Evolutionary conservation across 176 grass and related monocot species (phyloP).

Genomic region (Phoenix roebelenii): DNA sequence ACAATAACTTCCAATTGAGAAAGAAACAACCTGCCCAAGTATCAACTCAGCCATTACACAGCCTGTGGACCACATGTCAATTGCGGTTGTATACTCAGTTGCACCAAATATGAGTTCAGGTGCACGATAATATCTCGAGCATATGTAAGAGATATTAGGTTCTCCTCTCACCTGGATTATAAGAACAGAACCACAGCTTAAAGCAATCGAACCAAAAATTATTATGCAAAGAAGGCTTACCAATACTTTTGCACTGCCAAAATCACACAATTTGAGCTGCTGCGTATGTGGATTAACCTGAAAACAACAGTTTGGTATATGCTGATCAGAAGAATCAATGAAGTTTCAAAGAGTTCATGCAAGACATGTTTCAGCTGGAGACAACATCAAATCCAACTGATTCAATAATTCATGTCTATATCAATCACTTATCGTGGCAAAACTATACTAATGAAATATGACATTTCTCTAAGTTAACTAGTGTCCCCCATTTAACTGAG

Average conservation of each 20-base stretch:
- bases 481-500: too few species aligned
- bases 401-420: too few species aligned
- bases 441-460: too few species aligned
- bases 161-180: slow-evolving; percentile 70
- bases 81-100: slow-evolving; percentile 90
- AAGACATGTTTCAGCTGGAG: too few species aligned
- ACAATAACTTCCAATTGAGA: slow-evolving; percentile 2
- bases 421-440: too few species aligned
- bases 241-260: slow-evolving; percentile 44
- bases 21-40: slow-evolving; percentile 66
- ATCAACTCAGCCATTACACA: slow-evolving; percentile 95
- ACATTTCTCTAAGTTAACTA: too few species aligned
- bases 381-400: too few species aligned
- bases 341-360: too few species aligned
- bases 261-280: slow-evolving; percentile 42
- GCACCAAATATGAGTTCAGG: slow-evolving; percentile 98
- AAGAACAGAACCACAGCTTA: not conserved
- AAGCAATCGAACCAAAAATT: not conserved
- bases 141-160: slow-evolving; percentile 98
- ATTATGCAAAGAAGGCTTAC: slow-evolving; percentile 7
- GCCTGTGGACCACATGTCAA: slow-evolving; percentile 92
- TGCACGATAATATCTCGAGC: slow-evolving; percentile 96
- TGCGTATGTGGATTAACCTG: slow-evolving; percentile 52
- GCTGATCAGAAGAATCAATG: not conserved
- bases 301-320: slow-evolving; percentile 15